Evolutionary conservation across 805 yeast species (phyloP), one percentile per base, ranked within the genome.

Genomic region (Candida lessepsii): DNA sequence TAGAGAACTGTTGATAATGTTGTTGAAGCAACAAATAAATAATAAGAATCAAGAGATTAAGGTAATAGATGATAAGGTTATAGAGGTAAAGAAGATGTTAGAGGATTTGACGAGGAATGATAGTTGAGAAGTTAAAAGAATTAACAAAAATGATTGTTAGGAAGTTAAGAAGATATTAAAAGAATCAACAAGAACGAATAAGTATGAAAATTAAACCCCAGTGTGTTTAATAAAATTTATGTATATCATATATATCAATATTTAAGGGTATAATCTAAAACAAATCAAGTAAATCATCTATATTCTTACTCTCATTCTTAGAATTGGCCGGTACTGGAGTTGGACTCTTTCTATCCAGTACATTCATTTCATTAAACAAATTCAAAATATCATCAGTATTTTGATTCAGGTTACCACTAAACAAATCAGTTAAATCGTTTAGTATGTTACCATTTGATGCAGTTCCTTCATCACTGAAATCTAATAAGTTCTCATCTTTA

Each of bases 1-100:
- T 3, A 72, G 97, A 38, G 99, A 93, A 54, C 82, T 90, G 36
- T 69, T 93, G 48, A 86, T 89, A 30, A 71, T 87, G 70, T 67
- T 84, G 39, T 63, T 87, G 56, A 80, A 76, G 51, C 82, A 78
- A 39, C 89, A 85, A 54, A 76, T 91, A 24, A 85, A 77, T 36
- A 69, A 73, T 30, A 84, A 83, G 51, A 69, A 70, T 37, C 54
- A 60, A 4, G 83, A 82, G 45, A 81, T 83, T 7, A 57, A 54
- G 4, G 51, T 53, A 23, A 73, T 78, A 10, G 71, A 73, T 26
- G 52, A 47, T 11, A 71, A 72, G 3, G 64, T 73, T 35, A 38
- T 47, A 6, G 64, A 60, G 3, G 65, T 77, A 14, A 73, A 69
- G 43, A 44, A 44, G 4, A 63, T 63, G 40, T 60, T 78, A 5